Percentiles rank a stretch among this genome's conserved stretches.
Conservation (phyloP, 441 rosid genomes). For the Gossypium schwendimanii region DNA sequence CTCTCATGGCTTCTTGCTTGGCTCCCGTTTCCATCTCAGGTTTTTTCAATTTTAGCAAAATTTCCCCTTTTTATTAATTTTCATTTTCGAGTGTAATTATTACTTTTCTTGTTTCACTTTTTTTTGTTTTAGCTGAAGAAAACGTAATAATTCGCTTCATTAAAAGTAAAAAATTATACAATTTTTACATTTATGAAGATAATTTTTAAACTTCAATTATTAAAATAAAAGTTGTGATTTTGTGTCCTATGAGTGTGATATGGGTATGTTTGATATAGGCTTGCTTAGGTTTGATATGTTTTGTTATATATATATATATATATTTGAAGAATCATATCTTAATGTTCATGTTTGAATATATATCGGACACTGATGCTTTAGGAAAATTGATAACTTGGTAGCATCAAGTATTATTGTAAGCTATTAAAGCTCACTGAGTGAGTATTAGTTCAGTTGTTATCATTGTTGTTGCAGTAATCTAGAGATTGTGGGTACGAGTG, state of each 20-base stretch:
- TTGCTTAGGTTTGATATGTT: not conserved
- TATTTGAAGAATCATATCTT: not conserved
- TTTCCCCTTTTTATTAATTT: not conserved
- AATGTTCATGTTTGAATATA: not conserved
- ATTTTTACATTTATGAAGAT: not conserved
- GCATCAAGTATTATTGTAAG: too few relatives aligned
- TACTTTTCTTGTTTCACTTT: not conserved
- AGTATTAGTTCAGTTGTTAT: too few relatives aligned
- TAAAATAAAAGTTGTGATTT: not conserved
- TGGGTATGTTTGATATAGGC: too few relatives aligned
- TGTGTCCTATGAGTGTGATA: not conserved
- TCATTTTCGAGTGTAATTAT: not conserved
- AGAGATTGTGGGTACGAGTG: not conserved
- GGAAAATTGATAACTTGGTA: not conserved
- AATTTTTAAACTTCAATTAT: not conserved
- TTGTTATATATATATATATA: not conserved
- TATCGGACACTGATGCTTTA: not conserved
- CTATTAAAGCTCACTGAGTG: too few relatives aligned
- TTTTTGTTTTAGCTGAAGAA: not conserved
- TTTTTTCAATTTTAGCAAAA: slow-evolving; percentile 5
- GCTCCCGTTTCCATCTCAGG: slow-evolving; percentile 51
- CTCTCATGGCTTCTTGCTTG: slow-evolving; percentile 37
- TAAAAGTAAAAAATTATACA: not conserved
- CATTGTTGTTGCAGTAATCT: not conserved
- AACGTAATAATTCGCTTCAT: not conserved